Evolutionary conservation across 768 basidiomycete genomes (phyloP).

Genomic region (Lepiota subincarnata): DNA sequence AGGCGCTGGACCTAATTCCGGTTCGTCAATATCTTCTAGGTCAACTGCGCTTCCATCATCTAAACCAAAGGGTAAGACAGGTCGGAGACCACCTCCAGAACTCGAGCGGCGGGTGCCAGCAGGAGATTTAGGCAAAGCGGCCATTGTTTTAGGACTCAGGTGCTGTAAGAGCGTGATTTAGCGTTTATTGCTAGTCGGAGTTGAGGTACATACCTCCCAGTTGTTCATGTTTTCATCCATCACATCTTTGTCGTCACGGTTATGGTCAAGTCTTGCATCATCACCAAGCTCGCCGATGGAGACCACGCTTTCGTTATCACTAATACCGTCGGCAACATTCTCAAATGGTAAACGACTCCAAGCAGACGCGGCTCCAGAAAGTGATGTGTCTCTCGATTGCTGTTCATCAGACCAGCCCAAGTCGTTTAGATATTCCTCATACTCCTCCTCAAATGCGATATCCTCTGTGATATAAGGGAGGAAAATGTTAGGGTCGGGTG

Average conservation of each 20-base stretch:
- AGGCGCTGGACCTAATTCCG: slow-evolving; percentile 71
- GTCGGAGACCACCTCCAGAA: slow-evolving; percentile 79
- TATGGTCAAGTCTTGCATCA: slow-evolving; percentile 61
- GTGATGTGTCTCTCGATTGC: slow-evolving; percentile 17
- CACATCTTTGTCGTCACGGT: slow-evolving; percentile 57
- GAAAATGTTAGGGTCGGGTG: slow-evolving; percentile 79
- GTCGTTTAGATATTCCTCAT: slow-evolving; percentile 93
- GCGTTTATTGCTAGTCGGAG: slow-evolving; percentile 1
- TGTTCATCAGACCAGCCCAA: slow-evolving; percentile 69
- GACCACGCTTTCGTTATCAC: slow-evolving; percentile 91
- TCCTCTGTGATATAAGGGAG: slow-evolving; percentile 91
- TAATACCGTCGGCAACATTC: slow-evolving; percentile 80
- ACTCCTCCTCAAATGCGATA: slow-evolving; percentile 93
- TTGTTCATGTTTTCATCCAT: slow-evolving; percentile 85
- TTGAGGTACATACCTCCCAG: slow-evolving; percentile 77
- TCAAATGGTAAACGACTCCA: slow-evolving; percentile 86
- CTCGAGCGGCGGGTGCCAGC: slow-evolving; percentile 78
- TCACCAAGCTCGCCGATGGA: slow-evolving; percentile 87
- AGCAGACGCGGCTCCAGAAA: slow-evolving; percentile 44
- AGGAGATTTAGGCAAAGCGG: slow-evolving; percentile 88
- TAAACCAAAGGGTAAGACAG: slow-evolving; percentile 69
- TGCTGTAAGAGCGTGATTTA: slow-evolving; percentile 49
- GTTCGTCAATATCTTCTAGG: slow-evolving; percentile 69
- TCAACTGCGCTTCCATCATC: slow-evolving; percentile 75
- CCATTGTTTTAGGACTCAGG: slow-evolving; percentile 95